phyloP scores from a whole-genome alignment of 768 basidiomycete genomes.

The Termitomyces heimii region DNA sequence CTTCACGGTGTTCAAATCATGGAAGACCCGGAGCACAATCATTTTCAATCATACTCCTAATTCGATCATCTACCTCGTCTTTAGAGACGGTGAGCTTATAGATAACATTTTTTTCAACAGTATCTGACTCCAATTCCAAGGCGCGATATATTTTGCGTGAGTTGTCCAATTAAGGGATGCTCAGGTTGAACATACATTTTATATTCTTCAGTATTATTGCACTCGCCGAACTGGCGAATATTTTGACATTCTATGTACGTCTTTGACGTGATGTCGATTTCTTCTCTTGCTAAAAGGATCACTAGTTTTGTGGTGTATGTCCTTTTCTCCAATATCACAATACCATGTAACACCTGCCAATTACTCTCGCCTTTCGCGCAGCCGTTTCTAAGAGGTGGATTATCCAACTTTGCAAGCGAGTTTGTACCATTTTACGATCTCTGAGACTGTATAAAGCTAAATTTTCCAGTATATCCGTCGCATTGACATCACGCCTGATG shows the following conservation, averaged over 20 bases:
- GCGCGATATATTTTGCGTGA: slow-evolving; percentile 53
- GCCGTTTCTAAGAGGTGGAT: slow-evolving; percentile 38
- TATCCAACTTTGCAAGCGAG: slow-evolving; percentile 47
- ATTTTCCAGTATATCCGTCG: slow-evolving; percentile 36
- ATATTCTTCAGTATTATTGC: slow-evolving; percentile 44
- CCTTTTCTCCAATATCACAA: background rate
- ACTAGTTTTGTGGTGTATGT: slow-evolving; percentile 22
- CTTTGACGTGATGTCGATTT: background rate
- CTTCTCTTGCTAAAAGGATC: background rate
- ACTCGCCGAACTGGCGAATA: background rate
- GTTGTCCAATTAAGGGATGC: slow-evolving; percentile 6
- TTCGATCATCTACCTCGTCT: slow-evolving; percentile 35
- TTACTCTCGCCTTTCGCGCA: slow-evolving; percentile 10
- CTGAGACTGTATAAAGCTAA: background rate
- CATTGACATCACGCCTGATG: slow-evolving; percentile 50
- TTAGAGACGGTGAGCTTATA: slow-evolving; percentile 39
- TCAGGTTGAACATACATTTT: background rate
- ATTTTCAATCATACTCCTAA: slow-evolving; percentile 14
- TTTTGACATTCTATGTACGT: slow-evolving; percentile 23
- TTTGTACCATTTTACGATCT: slow-evolving; percentile 17
- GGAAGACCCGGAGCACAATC: slow-evolving; percentile 24
- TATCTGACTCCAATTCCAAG: slow-evolving; percentile 19
- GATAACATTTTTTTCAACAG: background rate
- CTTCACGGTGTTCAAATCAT: slow-evolving; percentile 42
- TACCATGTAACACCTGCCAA: background rate